Base-by-base conservation (phyloP, 2,329 filamentous ascomycete genomes). In the Allantophomopsis cytisporea region DNA sequence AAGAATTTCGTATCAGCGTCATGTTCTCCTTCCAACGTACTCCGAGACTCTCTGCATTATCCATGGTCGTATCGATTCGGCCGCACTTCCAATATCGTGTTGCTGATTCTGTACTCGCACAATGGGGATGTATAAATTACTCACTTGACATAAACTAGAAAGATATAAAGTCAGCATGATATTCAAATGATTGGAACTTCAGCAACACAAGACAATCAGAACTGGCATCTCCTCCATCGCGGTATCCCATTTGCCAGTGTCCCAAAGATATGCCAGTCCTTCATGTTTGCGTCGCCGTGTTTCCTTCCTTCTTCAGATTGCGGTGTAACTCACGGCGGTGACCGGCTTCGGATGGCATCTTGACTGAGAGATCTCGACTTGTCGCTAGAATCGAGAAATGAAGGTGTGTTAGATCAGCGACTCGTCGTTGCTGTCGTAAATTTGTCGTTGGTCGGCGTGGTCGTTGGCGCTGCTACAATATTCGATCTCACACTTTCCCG, bases 321-420 rank as follows among this genome's bases (percentile, higher is more conserved):
- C 23, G 23, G 23, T 28, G 23, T 15, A 52, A 83, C 83, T 83
- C 70, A 89, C 83, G 73, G 82, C 83, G 78, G 79, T 88, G 82
- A 69, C 83, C 83, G 63, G 80, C 73, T 77, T 85, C 82, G 62
- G 83, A 80, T 82, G 81, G 76, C 83, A 91, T 91, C 66, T 76
- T 87, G 80, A 69, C 67, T 67, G 62, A 57, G 56, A 50, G 65
- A 57, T 63, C 63, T 65, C 61, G 60, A 62, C 60, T 60, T 55
- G 60, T 55, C 54, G 56, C 57, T 14, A 54, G 53, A 59, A 54
- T 56, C 52, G 55, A 60, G 56, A 51, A 46, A 39, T 41, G 38
- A 40, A 37, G 41, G 46, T 39, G 42, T 40, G 41, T 38, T 30
- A 41, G 23, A 41, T 50, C 50, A 50, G 49, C 48, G 50, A 52